Base-by-base conservation (phyloP, 495 filamentous ascomycete genomes). In the Penicillium atrosanguineum region DNA sequence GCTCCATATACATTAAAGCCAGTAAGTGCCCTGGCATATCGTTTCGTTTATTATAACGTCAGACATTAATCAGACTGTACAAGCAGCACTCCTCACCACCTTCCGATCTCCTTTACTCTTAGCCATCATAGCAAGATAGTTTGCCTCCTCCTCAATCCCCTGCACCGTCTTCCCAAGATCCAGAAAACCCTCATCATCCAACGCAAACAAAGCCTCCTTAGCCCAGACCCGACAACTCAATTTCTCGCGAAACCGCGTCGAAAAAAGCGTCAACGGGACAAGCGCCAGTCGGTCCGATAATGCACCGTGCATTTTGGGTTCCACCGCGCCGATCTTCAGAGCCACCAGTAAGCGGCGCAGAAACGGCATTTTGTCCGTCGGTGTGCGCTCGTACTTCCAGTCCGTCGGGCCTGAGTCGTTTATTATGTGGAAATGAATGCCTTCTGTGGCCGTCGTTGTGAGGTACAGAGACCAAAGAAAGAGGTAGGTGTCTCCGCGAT, bases 401-500 rank as follows among this genome's bases (percentile, higher is more conserved):
- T 16, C 39, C 12, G 18, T 36, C 1, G 57, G 47, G 15, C 41
- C 37, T 0, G 48, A 7, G 1, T 53, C 46, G 49, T 68, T 65
- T 29, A 53, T 58, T 12, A 61, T 48, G 43, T 59, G 55, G 43
- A 52, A 61, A 8, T 48, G 34, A n/a, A 19, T 46, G 4, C 62
- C 65, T 3, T 39, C 42, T 5, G 37, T 53, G 26, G 39, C 19
- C 9, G 59, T 53, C n/a, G 41, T 55, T 6, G 59, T 47, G 25
- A 68, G 65, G 38, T 60, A 65, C 6, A 68, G 38, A 25, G 51
- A 46, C 65, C 62, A 68, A 19, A 65, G 56, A 44, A 68, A 63
- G 14, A 29, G 42, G 31, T 57, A 61, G 28, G 29, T 48, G 36
- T 49, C 36, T n/a, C 59, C 60, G 20, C 60, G 54, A 31, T 61